A percentile compares a stretch with the other conserved stretches of the same genome.
These are phyloP conservation scores for Rhododendron ferrugineum DNA, from an alignment of 148 eudicot genomes.

Conservation along the genomic window DNA sequence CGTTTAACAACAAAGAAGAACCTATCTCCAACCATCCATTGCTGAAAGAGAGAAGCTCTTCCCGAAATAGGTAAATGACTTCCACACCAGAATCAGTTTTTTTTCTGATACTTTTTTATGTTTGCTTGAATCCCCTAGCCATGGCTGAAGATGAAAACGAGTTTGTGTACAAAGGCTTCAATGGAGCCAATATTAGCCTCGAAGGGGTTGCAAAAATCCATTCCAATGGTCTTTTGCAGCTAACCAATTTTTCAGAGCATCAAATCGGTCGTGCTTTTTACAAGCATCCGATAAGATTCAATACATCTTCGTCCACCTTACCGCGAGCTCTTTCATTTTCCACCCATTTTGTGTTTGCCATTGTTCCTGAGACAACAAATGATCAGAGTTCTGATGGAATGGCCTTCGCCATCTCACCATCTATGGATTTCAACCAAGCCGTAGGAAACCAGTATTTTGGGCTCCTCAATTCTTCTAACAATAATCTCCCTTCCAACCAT, in stretches of 20 bases:
- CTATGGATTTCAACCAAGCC: constrained; percentile 11
- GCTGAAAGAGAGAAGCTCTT: background rate
- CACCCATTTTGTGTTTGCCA: constrained; percentile 17
- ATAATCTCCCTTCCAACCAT: constrained; percentile 11
- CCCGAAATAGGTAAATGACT: background rate
- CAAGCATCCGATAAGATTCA: constrained; percentile 3
- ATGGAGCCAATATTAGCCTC: constrained; percentile 16
- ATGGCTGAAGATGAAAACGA: background rate
- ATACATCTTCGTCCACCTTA: background rate
- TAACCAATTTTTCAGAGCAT: constrained; percentile 17
- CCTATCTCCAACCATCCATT: background rate
- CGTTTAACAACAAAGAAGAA: background rate
- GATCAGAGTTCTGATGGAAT: constrained; percentile 11
- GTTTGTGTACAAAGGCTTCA: constrained; percentile 7
- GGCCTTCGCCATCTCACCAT: constrained; percentile 21
- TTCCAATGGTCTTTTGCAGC: constrained; percentile 20
- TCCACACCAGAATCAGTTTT: background rate
- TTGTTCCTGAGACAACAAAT: background rate
- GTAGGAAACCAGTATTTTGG: constrained; percentile 11
- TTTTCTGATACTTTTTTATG: background rate
- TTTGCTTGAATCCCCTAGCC: background rate
- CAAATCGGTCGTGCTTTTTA: constrained; percentile 20
- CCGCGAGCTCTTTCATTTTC: background rate
- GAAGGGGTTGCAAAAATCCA: constrained; percentile 16
- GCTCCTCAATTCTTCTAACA: constrained; percentile 10